phyloP scores from a whole-genome alignment of 805 yeast species.

The Nakazawaea laoshanensis region DNA sequence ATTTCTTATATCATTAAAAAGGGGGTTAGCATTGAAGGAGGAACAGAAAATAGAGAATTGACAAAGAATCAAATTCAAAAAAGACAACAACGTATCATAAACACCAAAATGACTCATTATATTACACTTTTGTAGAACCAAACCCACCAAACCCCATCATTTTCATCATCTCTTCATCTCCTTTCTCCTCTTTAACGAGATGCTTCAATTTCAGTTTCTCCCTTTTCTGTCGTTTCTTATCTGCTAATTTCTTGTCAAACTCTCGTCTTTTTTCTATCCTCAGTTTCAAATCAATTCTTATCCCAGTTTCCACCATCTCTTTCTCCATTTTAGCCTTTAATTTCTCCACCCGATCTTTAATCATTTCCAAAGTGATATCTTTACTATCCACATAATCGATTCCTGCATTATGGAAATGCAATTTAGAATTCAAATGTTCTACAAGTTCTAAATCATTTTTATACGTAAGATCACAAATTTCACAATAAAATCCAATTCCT shows the following conservation, averaged over 20 bases:
- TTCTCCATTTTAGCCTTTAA: conserved; percentile 25
- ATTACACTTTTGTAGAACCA: conserved; percentile 18
- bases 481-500: conserved; percentile 82
- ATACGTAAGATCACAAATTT: conserved; percentile 68
- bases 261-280: conserved; percentile 30
- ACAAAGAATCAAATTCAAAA: too few relatives aligned
- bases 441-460: conserved; percentile 75
- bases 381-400: conserved; percentile 21
- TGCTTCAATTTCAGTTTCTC: conserved; percentile 14
- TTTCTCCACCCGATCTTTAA: conserved; percentile 27
- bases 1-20: too few relatives aligned
- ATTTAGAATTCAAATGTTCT: conserved; percentile 76
- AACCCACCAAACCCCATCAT: conserved; percentile 59
- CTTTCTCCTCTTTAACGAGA: conserved; percentile 11
- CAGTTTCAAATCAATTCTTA: conserved; percentile 26
- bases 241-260: conserved; percentile 27
- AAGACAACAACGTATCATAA: too few relatives aligned
- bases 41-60: too few relatives aligned
- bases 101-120: too few relatives aligned
- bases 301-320: too few relatives aligned
- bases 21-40: too few relatives aligned
- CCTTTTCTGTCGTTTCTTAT: conserved; percentile 21
- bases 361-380: conserved; percentile 40
- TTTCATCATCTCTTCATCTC: conserved; percentile 19
- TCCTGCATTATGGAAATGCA: conserved; percentile 43